These are phyloP conservation scores for Trapa incisa DNA, from an alignment of 345 rosid genomes.

Conservation along the genomic window DNA sequence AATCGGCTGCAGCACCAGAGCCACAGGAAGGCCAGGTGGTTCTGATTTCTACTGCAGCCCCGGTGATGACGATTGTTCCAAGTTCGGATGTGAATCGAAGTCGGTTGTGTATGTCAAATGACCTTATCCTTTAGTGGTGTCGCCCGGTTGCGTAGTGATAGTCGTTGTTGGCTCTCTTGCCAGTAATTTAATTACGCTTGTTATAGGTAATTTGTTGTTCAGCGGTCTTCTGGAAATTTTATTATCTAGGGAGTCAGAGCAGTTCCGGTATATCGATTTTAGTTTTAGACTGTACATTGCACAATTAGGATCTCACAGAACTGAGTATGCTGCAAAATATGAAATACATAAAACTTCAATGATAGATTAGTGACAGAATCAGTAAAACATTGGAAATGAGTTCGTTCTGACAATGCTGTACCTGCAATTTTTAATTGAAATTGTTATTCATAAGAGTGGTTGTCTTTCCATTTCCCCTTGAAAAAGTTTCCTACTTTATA, in stretches of 20 bases:
- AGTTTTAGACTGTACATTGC: not conserved
- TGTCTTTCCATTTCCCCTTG: not conserved
- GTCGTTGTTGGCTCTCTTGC: not conserved
- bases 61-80: not conserved
- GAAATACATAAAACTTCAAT: not conserved
- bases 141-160: not conserved
- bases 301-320: not conserved
- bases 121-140: not conserved
- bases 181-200: not conserved
- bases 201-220: not conserved
- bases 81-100: slow-evolving; percentile 1
- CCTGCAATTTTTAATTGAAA: not conserved
- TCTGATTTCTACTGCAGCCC: not conserved
- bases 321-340: not conserved
- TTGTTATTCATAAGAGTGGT: not conserved
- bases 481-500: slow-evolving; percentile 11
- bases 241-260: not conserved
- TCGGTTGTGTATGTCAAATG: not conserved
- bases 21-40: not conserved
- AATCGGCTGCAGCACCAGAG: not conserved
- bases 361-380: not conserved
- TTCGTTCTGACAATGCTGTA: not conserved
- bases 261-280: not conserved
- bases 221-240: too few species aligned
- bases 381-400: not conserved